phyloP scores from a whole-genome alignment of 2,329 filamentous ascomycete species.

The Curvularia lunata region DNA sequence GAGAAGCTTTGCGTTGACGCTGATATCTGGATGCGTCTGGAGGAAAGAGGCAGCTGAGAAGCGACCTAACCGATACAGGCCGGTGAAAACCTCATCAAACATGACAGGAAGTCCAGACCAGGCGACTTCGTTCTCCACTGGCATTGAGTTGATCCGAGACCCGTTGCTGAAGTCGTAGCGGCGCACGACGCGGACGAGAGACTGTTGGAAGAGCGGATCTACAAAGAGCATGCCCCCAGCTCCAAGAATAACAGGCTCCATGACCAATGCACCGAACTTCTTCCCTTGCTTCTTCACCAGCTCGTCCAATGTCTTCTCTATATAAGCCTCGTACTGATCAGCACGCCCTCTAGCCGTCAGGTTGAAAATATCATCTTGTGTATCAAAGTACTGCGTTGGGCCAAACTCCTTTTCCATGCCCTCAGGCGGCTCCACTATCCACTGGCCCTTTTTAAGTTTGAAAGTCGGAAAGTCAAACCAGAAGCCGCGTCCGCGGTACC shows the following conservation, averaged over 20 bases:
- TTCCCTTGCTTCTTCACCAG: conserved; percentile 63
- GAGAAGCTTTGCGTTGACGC: conserved; percentile 81
- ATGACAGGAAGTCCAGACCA: conserved; percentile 81
- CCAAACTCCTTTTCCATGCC: conserved; percentile 58
- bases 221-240: conserved; percentile 85
- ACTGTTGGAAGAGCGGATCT: conserved; percentile 82
- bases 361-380: conserved; percentile 46
- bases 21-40: conserved; percentile 71
- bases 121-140: conserved; percentile 22
- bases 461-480: conserved; percentile 84
- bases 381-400: conserved; percentile 42
- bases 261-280: conserved; percentile 77
- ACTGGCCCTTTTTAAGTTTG: conserved; percentile 68
- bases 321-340: conserved; percentile 65
- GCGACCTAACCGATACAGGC: conserved; percentile 79
- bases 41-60: conserved; percentile 75
- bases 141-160: not conserved
- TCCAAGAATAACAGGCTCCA: conserved; percentile 81
- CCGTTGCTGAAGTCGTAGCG: conserved; percentile 60
- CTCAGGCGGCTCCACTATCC: conserved; percentile 66
- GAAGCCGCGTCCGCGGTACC: conserved; percentile 78
- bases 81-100: conserved; percentile 88
- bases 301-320: conserved; percentile 60
- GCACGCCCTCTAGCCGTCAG: conserved; percentile 49
- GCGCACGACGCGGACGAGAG: conserved; percentile 71